Evolutionary conservation across 805 yeast genomes (phyloP).

Genomic region (Candida yuanshanica): DNA sequence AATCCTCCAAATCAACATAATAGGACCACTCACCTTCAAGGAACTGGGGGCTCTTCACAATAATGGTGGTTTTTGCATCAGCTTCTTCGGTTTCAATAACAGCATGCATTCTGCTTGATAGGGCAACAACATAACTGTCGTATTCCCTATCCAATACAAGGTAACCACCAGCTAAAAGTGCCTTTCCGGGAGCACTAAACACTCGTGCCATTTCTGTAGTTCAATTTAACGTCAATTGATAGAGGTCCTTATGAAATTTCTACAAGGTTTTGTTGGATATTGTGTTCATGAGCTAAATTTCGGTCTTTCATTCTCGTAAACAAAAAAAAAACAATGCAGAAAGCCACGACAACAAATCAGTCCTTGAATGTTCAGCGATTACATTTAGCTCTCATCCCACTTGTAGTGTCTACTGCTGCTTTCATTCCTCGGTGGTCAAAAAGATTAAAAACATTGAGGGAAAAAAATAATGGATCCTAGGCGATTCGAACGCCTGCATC

Average conservation of each 20-base stretch:
- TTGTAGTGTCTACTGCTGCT: too few species aligned
- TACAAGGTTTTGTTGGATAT: too few species aligned
- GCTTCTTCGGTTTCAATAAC: constrained; percentile 28
- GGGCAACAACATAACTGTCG: constrained; percentile 75
- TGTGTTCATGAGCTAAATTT: too few species aligned
- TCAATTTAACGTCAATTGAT: too few species aligned
- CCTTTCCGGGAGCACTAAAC: constrained; percentile 95
- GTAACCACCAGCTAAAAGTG: constrained; percentile 91
- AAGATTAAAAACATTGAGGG: not conserved
- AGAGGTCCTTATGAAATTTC: too few species aligned
- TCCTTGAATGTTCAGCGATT: too few species aligned
- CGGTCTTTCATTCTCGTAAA: too few species aligned
- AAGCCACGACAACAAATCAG: too few species aligned
- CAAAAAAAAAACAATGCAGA: too few species aligned
- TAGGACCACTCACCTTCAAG: constrained; percentile 65
- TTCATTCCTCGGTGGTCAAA: too few species aligned
- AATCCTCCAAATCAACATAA: constrained; percentile 16
- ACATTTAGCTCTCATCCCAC: too few species aligned
- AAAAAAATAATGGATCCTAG: constrained; percentile 1
- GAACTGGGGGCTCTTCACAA: constrained; percentile 74
- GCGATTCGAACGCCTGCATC: constrained; percentile 2
- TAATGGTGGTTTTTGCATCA: constrained; percentile 23
- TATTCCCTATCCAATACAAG: constrained; percentile 77
- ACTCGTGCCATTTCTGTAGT: constrained; percentile 26
- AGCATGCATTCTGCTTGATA: constrained; percentile 88